A percentile compares a stretch with the other conserved stretches of the same genome.
These are phyloP conservation scores for Coemansia sp. DNA, from an alignment of 192 early-diverging fungal genomes.

Conservation along the genomic window DNA sequence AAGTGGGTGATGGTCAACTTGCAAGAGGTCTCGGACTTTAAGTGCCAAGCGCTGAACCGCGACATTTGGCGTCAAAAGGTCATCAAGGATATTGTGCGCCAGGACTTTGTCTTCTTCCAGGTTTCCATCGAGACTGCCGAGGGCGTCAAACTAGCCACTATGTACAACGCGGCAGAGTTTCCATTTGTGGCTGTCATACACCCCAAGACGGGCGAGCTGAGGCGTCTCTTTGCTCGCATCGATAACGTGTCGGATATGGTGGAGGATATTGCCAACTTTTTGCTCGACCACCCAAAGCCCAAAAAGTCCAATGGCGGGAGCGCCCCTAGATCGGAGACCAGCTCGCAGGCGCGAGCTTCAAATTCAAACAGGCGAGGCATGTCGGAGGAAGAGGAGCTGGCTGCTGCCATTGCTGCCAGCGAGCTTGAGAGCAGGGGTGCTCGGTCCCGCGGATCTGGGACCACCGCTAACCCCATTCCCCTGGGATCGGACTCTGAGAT, in stretches of 20 bases:
- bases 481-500: conserved; percentile 31
- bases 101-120: conserved; percentile 87
- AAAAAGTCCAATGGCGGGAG: conserved; percentile 14
- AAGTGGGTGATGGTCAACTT: conserved; percentile 91
- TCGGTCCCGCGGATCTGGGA: conserved; percentile 1
- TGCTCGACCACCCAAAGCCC: conserved; percentile 27
- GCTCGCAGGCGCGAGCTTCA: background rate
- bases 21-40: conserved; percentile 82
- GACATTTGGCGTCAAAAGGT: conserved; percentile 86
- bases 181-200: conserved; percentile 91
- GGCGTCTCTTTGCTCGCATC: conserved; percentile 67
- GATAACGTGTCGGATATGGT: conserved; percentile 69
- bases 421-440: conserved; percentile 31
- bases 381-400: conserved; percentile 89
- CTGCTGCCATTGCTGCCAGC: conserved; percentile 81
- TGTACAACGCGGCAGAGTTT: conserved; percentile 71
- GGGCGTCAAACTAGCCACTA: conserved; percentile 69
- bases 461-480: conserved; percentile 9
- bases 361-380: conserved; percentile 56
- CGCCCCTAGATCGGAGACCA: background rate
- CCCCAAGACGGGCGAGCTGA: conserved; percentile 85
- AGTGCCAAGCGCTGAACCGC: conserved; percentile 88
- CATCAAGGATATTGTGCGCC: conserved; percentile 76
- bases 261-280: conserved; percentile 69
- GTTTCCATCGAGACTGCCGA: conserved; percentile 68